Evolutionary conservation across 2,329 filamentous ascomycete genomes (phyloP), one percentile per base, ranked within the genome.

Genomic region (Pyricularia grisea): DNA sequence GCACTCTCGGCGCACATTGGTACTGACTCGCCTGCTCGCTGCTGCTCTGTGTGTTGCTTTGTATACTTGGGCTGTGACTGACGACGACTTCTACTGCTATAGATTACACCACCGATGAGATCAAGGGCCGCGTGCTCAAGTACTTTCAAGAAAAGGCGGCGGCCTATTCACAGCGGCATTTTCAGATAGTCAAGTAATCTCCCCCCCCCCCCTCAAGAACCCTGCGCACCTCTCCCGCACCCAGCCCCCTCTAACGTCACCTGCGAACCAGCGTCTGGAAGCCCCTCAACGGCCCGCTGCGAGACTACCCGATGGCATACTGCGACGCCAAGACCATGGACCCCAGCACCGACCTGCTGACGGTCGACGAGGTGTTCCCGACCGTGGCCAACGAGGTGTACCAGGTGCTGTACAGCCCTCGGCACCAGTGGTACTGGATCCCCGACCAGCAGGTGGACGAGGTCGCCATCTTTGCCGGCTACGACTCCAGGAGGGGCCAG

Each of bases 311-410:
- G 12, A 63, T 73, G 64, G 72, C 71, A 12, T 72, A 67, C 55
- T 67, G 68, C 61, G 71, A 73, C 68, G 65, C 72, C 2, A 68
- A 65, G 68, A 69, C 61, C 14, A 68, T 73, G 55, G 70, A 72
- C 36, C 33, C 65, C 5, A 36, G 67, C 12, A 71, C 65, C 28
- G 72, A 73, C 61, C 69, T 73, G 14, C 36, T 72, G 50, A 50
- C 33, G 9, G 72, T 72, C 63, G 72, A 73, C 67, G 71, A 72
- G 67, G 72, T 73, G 27, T 73, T 72, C 60, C 72, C 72, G 20
- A 71, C 70, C 0, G 71, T 72, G 30, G 72, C 71, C 33, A 72
- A 72, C 66, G 70, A 72, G 67, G 70, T 71, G 55, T 72, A 65
- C 28, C 71, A 72, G 68, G 70, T 72, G 28, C 67, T 67, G n/a